phyloP scores from a whole-genome alignment of 352 stramenopile genomes.

The Globisporangium barbulae region DNA sequence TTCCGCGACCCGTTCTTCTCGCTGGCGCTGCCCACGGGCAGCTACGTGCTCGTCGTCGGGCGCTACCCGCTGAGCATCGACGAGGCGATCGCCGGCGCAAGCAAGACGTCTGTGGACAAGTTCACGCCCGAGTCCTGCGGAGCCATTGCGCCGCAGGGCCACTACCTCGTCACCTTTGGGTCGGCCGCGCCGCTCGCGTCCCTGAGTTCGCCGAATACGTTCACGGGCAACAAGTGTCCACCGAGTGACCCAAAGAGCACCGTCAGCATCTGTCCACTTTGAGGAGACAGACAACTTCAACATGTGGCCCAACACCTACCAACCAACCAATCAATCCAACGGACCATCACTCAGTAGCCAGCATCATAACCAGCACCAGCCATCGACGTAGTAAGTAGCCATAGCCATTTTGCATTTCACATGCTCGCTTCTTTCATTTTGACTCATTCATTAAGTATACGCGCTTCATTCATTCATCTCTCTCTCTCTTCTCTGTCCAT shows the following conservation, averaged over 20 bases:
- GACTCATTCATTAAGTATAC: background rate
- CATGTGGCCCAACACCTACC: background rate
- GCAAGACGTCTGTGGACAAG: constrained; percentile 24
- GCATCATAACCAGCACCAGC: no score
- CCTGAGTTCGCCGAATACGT: constrained; percentile 40
- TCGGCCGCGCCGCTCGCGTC: constrained; percentile 26
- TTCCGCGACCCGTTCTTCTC: constrained; percentile 75
- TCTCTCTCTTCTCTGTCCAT: background rate
- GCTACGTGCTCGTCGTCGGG: constrained; percentile 62
- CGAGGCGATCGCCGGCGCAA: constrained; percentile 41
- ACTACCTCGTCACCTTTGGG: constrained; percentile 58
- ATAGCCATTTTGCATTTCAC: background rate
- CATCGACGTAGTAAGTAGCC: background rate
- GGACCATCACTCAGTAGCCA: no score
- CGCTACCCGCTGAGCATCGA: constrained; percentile 62
- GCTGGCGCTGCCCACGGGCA: constrained; percentile 37
- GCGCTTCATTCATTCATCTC: background rate
- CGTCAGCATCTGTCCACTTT: constrained; percentile 10
- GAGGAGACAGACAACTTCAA: background rate
- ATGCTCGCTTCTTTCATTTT: background rate
- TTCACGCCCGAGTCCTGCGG: constrained; percentile 60
- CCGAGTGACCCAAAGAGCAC: constrained; percentile 5
- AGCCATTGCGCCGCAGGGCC: constrained; percentile 27
- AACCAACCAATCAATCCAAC: background rate
- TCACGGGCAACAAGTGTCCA: constrained; percentile 36